Conservation (phyloP, 1,139 yeast species). For the Saccharomyces hybrid region DNA sequence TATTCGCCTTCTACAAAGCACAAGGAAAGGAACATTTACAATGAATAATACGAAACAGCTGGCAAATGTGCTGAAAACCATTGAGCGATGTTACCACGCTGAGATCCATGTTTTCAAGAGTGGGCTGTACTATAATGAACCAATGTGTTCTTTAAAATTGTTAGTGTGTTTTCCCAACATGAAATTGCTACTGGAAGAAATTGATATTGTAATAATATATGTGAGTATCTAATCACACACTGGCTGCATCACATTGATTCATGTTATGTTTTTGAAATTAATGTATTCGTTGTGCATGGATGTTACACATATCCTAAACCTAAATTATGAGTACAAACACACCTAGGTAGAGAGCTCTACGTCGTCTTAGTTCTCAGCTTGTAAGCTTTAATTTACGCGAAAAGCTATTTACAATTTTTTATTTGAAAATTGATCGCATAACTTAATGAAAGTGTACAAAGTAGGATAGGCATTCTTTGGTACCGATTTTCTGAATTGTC, state of each 20-base stretch:
- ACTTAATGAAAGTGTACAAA: not conserved
- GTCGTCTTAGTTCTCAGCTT: not conserved
- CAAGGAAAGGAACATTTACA: not conserved
- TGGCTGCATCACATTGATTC: no score
- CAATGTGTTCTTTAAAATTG: not conserved
- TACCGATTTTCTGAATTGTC: not conserved
- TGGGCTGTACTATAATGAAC: not conserved
- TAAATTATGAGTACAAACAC: not conserved
- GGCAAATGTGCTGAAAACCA: not conserved
- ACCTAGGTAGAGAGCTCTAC: not conserved
- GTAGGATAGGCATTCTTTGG: not conserved
- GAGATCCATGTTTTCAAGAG: not conserved
- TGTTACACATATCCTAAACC: not conserved
- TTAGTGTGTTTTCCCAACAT: not conserved
- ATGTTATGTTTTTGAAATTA: no score
- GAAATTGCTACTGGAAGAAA: not conserved
- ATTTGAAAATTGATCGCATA: not conserved
- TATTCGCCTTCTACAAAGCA: no score
- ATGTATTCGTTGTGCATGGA: no score
- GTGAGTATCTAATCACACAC: no score
- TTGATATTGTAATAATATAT: not conserved
- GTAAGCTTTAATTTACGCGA: not conserved
- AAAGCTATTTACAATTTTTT: no score
- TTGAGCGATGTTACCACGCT: not conserved
- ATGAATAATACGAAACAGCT: not conserved